phyloP scores from a whole-genome alignment of 2,329 filamentous ascomycete genomes.

The Neurospora sp. region DNA sequence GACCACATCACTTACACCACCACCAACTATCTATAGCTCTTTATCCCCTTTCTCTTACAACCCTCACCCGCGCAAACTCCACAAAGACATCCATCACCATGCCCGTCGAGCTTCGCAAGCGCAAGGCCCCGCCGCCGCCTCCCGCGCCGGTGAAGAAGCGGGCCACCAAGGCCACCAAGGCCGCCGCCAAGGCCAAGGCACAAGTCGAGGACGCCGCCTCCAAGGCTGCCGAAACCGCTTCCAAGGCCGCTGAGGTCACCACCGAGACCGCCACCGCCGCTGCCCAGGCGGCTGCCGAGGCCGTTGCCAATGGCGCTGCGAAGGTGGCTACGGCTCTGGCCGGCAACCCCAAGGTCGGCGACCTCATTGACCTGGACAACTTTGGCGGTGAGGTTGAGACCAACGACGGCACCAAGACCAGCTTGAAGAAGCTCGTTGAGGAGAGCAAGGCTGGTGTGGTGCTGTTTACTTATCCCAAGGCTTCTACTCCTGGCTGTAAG shows the following conservation, averaged over 20 bases:
- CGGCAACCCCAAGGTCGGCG: slow-evolving; percentile 41
- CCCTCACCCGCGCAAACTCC: slow-evolving; percentile 2
- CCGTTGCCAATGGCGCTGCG: slow-evolving; percentile 13
- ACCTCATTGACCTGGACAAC: slow-evolving; percentile 43
- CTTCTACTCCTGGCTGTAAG: slow-evolving; percentile 90
- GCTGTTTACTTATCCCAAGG: slow-evolving; percentile 91
- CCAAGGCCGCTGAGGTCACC: slow-evolving; percentile 17
- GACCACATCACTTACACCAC: background rate
- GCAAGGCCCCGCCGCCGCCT: slow-evolving; percentile 43
- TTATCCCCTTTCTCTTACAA: slow-evolving; percentile 1
- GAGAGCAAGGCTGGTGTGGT: slow-evolving; percentile 80
- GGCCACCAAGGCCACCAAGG: slow-evolving; percentile 19
- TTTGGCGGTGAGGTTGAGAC: slow-evolving; percentile 70
- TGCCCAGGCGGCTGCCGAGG: slow-evolving; percentile 13
- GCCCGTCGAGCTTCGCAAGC: slow-evolving; percentile 51
- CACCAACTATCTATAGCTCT: background rate
- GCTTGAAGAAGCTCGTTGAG: slow-evolving; percentile 69
- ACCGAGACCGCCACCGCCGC: slow-evolving; percentile 9
- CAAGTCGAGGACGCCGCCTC: slow-evolving; percentile 7
- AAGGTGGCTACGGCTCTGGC: slow-evolving; percentile 25
- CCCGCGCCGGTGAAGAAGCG: slow-evolving; percentile 37
- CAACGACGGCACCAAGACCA: slow-evolving; percentile 72
- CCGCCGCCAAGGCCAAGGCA: slow-evolving; percentile 19
- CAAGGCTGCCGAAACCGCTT: slow-evolving; percentile 5
- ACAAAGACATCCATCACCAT: slow-evolving; percentile 25